A percentile compares a stretch with the other conserved stretches of the same genome.
These are phyloP conservation scores for Rhynchosporium agropyri DNA, from an alignment of 2,329 filamentous ascomycete genomes.

Conservation along the genomic window DNA sequence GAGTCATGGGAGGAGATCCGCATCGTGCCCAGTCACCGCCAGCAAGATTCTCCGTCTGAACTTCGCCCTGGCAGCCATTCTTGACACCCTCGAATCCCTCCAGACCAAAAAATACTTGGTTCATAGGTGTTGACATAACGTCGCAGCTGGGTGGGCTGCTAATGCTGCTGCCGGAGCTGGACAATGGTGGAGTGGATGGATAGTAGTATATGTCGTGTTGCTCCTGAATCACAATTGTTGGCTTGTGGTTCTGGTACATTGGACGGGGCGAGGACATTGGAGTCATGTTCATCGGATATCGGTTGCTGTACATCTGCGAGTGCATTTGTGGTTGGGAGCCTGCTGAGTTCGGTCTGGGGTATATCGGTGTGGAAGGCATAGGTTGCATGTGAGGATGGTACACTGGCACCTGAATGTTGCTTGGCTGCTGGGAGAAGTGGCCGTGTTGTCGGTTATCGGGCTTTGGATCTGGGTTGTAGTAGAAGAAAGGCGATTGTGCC, in stretches of 20 bases:
- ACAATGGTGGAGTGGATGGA: slow-evolving; percentile 85
- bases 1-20: slow-evolving; percentile 83
- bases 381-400: slow-evolving; percentile 55
- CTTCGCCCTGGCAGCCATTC: slow-evolving; percentile 70
- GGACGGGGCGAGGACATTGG: slow-evolving; percentile 76
- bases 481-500: slow-evolving; percentile 79
- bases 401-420: slow-evolving; percentile 51
- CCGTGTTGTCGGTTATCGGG: slow-evolving; percentile 73
- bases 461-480: slow-evolving; percentile 79
- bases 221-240: slow-evolving; percentile 67
- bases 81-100: slow-evolving; percentile 70
- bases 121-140: slow-evolving; percentile 79
- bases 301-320: slow-evolving; percentile 39
- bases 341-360: slow-evolving; percentile 67
- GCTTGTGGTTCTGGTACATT: slow-evolving; percentile 75
- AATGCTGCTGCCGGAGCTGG: slow-evolving; percentile 79
- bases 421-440: slow-evolving; percentile 68
- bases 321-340: slow-evolving; percentile 59
- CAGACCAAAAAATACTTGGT: slow-evolving; percentile 74
- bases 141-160: slow-evolving; percentile 83
- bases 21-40: slow-evolving; percentile 75
- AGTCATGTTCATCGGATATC: slow-evolving; percentile 56
- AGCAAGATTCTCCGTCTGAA: slow-evolving; percentile 72
- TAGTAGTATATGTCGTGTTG: slow-evolving; percentile 68
- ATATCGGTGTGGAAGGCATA: slow-evolving; percentile 64